phyloP scores from a whole-genome alignment of 495 filamentous ascomycete species.

The Sporormia fimetaria region DNA sequence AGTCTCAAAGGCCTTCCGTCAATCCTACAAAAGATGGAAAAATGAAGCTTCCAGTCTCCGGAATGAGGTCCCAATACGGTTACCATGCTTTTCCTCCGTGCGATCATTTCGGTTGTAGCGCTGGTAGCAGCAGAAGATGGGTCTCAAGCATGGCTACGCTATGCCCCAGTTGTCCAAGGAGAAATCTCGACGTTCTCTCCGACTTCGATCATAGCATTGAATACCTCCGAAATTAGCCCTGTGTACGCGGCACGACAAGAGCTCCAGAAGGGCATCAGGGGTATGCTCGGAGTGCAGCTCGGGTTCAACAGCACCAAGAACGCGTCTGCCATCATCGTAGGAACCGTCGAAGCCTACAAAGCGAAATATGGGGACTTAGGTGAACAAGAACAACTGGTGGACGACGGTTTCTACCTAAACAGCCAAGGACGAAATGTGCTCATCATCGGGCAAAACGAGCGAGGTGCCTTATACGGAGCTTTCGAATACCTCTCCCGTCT shows the following conservation, averaged over 20 bases:
- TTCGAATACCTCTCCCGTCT: conserved; percentile 57
- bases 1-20: too few species aligned
- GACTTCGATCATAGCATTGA: conserved; percentile 44
- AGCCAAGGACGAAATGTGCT: conserved; percentile 37
- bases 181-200: conserved; percentile 34
- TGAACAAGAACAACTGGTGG: conserved; percentile 37
- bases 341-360: conserved; percentile 45
- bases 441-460: conserved; percentile 57
- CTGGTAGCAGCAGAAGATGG: conserved; percentile 46
- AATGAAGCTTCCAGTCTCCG: too few species aligned
- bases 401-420: conserved; percentile 55
- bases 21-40: too few species aligned
- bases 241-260: conserved; percentile 49
- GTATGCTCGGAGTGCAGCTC: conserved; percentile 41
- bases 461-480: conserved; percentile 57
- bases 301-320: conserved; percentile 29
- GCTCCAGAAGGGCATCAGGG: conserved; percentile 45
- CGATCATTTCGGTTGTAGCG: conserved; percentile 28
- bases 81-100: conserved; percentile 9
- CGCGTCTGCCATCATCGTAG: conserved; percentile 41
- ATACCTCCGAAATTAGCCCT: conserved; percentile 41
- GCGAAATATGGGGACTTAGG: conserved; percentile 30
- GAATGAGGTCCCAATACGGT: neutral
- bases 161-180: conserved; percentile 43
- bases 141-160: conserved; percentile 52